Conservation (phyloP, 495 filamentous ascomycete species). For the Penicillium dipodomyicola region DNA sequence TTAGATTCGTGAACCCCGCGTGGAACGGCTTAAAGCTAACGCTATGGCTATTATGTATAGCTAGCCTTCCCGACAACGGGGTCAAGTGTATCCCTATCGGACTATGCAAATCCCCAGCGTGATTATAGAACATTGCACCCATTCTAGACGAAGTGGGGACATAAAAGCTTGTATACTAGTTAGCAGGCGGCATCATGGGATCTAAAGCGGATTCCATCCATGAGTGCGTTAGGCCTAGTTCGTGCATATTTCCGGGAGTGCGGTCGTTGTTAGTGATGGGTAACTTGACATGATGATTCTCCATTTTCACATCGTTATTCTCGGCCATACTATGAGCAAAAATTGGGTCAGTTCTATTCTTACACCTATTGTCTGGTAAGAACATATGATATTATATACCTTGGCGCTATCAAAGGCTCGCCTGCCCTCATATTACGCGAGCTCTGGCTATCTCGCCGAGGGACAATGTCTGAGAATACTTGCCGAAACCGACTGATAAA, state of each 20-base stretch:
- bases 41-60: constrained; percentile 36
- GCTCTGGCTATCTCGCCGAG: constrained; percentile 21
- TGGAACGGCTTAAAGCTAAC: constrained; percentile 56
- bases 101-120: constrained; percentile 88
- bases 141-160: constrained; percentile 85
- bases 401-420: constrained; percentile 25
- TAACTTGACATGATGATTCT: constrained; percentile 63
- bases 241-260: constrained; percentile 70
- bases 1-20: constrained; percentile 62
- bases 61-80: constrained; percentile 69
- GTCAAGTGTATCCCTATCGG: constrained; percentile 73
- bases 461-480: constrained; percentile 66
- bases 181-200: constrained; percentile 71
- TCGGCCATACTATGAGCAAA: constrained; percentile 9
- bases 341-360: constrained; percentile 8
- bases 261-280: constrained; percentile 53
- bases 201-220: constrained; percentile 84
- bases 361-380: no score
- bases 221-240: constrained; percentile 85
- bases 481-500: constrained; percentile 81
- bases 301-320: constrained; percentile 34
- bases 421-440: constrained; percentile 1
- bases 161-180: constrained; percentile 80
- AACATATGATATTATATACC: constrained; percentile 23
- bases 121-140: constrained; percentile 75